phyloP scores from a whole-genome alignment of 345 rosid genomes.

The Eucalyptus urophylla region DNA sequence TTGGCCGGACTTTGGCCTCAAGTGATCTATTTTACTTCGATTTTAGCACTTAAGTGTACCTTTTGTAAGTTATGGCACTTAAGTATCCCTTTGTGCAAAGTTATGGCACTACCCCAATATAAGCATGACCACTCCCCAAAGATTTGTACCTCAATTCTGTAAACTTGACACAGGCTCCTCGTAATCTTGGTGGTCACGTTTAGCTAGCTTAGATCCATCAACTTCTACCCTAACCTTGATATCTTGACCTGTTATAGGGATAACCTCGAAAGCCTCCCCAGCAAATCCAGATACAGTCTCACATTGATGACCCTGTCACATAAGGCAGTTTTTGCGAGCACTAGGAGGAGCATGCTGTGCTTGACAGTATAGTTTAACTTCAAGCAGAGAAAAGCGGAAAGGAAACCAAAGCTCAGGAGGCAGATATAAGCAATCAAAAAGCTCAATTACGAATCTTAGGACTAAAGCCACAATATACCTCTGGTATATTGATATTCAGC shows the following conservation, averaged over 20 bases:
- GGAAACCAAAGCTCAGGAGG: neutral
- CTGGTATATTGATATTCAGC: rapidly evolving
- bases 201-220: conserved; percentile 36
- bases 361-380: neutral
- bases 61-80: too few relatives aligned
- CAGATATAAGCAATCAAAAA: too few relatives aligned
- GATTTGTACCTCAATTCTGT: conserved; percentile 62
- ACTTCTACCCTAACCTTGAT: conserved; percentile 61
- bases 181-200: conserved; percentile 35
- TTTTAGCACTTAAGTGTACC: too few relatives aligned
- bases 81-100: too few relatives aligned
- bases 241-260: conserved; percentile 84
- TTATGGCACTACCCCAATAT: too few relatives aligned
- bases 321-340: neutral
- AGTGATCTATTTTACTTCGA: too few relatives aligned
- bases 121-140: neutral
- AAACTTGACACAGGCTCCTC: conserved; percentile 39
- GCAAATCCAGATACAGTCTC: conserved; percentile 86
- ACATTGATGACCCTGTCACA: conserved; percentile 65
- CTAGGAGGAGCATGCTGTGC: neutral
- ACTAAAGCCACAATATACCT: neutral
- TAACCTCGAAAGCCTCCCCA: conserved; percentile 86
- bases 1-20: too few relatives aligned
- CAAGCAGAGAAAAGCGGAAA: neutral
- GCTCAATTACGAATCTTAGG: neutral